These are phyloP conservation scores for Fusarium nurragi DNA, from an alignment of 2,329 filamentous ascomycete genomes.

Conservation along the genomic window DNA sequence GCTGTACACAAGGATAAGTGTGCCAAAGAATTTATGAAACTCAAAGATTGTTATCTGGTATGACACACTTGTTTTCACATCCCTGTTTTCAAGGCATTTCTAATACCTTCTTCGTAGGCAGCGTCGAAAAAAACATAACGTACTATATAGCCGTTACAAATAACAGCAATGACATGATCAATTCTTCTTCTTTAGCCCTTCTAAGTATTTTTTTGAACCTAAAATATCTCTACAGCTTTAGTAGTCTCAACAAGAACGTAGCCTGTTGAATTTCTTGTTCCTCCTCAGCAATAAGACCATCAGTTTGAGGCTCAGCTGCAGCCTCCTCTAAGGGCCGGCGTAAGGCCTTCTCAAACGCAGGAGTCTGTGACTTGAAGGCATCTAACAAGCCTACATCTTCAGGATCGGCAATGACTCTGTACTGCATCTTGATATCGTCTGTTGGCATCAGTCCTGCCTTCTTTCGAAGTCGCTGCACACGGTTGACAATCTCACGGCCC, in stretches of 20 bases:
- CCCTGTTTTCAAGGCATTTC: neutral
- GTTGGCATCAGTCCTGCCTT: constrained; percentile 90
- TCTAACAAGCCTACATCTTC: constrained; percentile 77
- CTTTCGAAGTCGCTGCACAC: constrained; percentile 92
- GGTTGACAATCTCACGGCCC: constrained; percentile 90
- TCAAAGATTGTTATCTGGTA: constrained; percentile 92
- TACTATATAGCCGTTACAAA: neutral
- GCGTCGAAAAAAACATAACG: constrained; percentile 43
- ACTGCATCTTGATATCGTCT: constrained; percentile 96
- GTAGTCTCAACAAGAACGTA: constrained; percentile 78
- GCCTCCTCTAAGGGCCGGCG: constrained; percentile 74
- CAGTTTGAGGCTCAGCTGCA: constrained; percentile 35
- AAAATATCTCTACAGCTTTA: constrained; percentile 70
- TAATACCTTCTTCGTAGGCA: constrained; percentile 31
- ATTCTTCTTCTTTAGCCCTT: constrained; percentile 17
- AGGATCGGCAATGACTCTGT: constrained; percentile 80
- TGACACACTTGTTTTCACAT: constrained; percentile 39
- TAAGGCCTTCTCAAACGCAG: constrained; percentile 78
- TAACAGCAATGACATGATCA: constrained; percentile 19
- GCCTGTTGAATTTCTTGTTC: constrained; percentile 88
- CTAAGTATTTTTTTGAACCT: constrained; percentile 2
- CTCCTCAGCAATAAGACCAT: constrained; percentile 76
- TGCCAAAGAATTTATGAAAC: constrained; percentile 79
- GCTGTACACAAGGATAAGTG: constrained; percentile 93
- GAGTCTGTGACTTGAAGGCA: constrained; percentile 74